Conservation (phyloP, 202 grass and related monocot genomes). For the Elaeis oleifera region DNA sequence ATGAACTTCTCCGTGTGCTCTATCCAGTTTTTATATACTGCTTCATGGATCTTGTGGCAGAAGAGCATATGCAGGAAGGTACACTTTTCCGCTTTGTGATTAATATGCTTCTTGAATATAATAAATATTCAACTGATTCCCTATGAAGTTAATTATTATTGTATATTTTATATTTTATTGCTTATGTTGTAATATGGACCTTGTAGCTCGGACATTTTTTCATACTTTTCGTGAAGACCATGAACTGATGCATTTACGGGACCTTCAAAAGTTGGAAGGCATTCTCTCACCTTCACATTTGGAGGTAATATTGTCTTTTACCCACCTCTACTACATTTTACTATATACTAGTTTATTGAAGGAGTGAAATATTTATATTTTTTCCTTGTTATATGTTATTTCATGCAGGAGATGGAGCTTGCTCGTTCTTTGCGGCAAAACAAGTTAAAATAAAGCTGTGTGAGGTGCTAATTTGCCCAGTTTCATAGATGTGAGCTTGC, state of each 20-base stretch:
- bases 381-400: slow-evolving; percentile 5
- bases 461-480: slow-evolving; percentile 36
- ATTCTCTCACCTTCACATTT: slow-evolving; percentile 88
- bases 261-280: slow-evolving; percentile 90
- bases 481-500: too few species aligned
- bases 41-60: slow-evolving; percentile 95
- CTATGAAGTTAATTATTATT: background rate
- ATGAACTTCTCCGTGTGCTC: slow-evolving; percentile 76
- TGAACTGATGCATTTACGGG: slow-evolving; percentile 84
- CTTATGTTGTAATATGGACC: slow-evolving; percentile 9
- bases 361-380: slow-evolving; percentile 1
- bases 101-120: background rate
- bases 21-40: slow-evolving; percentile 90
- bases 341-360: too few species aligned
- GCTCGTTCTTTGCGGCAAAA: slow-evolving; percentile 69
- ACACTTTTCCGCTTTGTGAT: slow-evolving; percentile 15
- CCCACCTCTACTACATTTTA: too few species aligned
- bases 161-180: background rate
- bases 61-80: slow-evolving; percentile 81
- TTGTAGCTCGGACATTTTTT: slow-evolving; percentile 78
- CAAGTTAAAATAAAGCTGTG: slow-evolving; percentile 91
- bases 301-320: slow-evolving; percentile 41
- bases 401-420: slow-evolving; percentile 83
- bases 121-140: background rate
- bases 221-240: slow-evolving; percentile 82